These are phyloP conservation scores for Licmophora abbreviata DNA, from an alignment of 108 stramenopile genomes.

Conservation along the genomic window DNA sequence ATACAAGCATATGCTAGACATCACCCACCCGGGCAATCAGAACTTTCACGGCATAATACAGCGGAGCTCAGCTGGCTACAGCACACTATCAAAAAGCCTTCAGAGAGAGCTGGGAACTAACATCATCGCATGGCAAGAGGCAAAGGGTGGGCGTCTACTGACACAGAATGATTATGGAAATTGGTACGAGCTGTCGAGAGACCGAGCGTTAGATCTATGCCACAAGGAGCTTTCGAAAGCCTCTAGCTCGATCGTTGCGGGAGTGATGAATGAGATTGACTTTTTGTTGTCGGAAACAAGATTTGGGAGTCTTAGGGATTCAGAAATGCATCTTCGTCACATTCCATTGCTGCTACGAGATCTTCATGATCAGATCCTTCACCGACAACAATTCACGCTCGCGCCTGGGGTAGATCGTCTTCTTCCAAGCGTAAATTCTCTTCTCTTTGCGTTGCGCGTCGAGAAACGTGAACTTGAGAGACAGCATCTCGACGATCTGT, in stretches of 20 bases:
- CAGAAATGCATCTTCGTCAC: too few species aligned
- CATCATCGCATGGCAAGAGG: background rate
- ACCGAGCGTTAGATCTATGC: conserved; percentile 1
- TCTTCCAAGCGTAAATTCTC: background rate
- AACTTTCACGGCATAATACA: background rate
- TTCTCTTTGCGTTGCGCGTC: background rate
- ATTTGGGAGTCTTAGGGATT: background rate
- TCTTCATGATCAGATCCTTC: too few species aligned
- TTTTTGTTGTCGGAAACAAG: background rate
- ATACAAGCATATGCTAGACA: conserved; percentile 20
- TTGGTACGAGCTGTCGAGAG: background rate
- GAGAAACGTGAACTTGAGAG: too few species aligned
- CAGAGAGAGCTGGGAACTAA: background rate
- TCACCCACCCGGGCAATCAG: conserved; percentile 20
- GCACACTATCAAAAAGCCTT: background rate
- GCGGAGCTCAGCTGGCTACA: background rate
- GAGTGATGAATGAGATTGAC: background rate
- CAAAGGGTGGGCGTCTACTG: conserved; percentile 1
- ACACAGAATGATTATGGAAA: conserved; percentile 1
- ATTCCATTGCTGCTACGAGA: too few species aligned
- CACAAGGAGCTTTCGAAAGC: background rate
- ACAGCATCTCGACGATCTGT: too few species aligned
- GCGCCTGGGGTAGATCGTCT: background rate
- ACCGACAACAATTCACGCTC: too few species aligned
- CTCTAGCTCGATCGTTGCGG: too few species aligned